A percentile compares a stretch with the other conserved stretches of the same genome.
Conservation (phyloP, 176 grass and related monocot species). For the Eremochloa ophiuroides region DNA sequence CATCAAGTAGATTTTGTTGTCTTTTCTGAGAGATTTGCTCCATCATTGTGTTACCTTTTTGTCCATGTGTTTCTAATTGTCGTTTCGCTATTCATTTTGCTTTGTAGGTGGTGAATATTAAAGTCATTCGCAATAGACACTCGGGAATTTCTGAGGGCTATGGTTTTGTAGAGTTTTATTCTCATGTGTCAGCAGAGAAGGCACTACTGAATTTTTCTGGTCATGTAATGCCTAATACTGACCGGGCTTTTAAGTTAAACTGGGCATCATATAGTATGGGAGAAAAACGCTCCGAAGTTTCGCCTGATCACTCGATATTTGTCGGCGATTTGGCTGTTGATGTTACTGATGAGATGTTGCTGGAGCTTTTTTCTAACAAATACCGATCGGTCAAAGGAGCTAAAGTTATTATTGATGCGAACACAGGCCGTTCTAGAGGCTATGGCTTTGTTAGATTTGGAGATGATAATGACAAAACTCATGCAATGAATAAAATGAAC, state of each 20-base stretch:
- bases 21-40: not conserved
- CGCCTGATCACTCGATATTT: conserved; percentile 68
- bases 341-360: conserved; percentile 57
- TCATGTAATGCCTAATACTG: conserved; percentile 74
- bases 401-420: conserved; percentile 74
- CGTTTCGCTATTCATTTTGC: conserved; percentile 19
- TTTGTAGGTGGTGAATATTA: conserved; percentile 62
- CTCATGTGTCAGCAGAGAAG: conserved; percentile 56
- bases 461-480: conserved; percentile 58
- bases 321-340: conserved; percentile 67
- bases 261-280: conserved; percentile 74
- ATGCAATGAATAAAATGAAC: conserved; percentile 63
- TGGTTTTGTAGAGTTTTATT: conserved; percentile 66
- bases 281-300: conserved; percentile 55
- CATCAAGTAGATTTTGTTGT: not conserved
- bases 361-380: conserved; percentile 60
- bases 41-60: not conserved
- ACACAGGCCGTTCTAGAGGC: conserved; percentile 58
- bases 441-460: conserved; percentile 72
- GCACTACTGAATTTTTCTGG: conserved; percentile 54
- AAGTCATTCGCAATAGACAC: conserved; percentile 66
- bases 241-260: conserved; percentile 61
- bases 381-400: conserved; percentile 65
- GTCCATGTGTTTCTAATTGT: conserved; percentile 8
- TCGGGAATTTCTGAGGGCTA: conserved; percentile 59